Evolutionary conservation across 805 yeast genomes (phyloP).

Genomic region (Nakazawaea anatomiae): DNA sequence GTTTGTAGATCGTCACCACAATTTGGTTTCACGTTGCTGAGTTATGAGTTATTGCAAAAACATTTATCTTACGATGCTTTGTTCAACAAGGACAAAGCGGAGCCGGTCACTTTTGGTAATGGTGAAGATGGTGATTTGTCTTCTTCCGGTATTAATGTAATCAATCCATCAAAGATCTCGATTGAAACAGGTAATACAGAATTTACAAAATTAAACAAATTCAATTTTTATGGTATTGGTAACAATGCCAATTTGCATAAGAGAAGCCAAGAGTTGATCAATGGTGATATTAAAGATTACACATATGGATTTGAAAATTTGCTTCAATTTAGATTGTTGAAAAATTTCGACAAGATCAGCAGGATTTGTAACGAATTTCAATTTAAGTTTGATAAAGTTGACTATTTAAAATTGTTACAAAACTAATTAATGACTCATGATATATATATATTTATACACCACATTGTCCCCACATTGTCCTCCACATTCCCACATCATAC

Average conservation of each 20-base stretch:
- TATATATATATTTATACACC: neutral
- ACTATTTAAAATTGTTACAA: constrained; percentile 2
- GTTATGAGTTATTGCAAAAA: constrained; percentile 84
- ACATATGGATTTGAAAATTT: constrained; percentile 8
- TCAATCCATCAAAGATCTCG: constrained; percentile 8
- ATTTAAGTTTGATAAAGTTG: constrained; percentile 7
- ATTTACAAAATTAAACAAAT: constrained; percentile 6
- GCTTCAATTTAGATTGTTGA: constrained; percentile 7
- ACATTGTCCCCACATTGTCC: too few species aligned
- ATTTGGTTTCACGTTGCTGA: constrained; percentile 96
- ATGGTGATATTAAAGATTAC: constrained; percentile 7
- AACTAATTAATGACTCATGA: neutral
- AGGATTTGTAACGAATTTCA: constrained; percentile 5
- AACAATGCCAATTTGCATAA: neutral
- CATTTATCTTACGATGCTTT: constrained; percentile 59
- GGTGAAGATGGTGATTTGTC: neutral
- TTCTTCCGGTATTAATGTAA: neutral
- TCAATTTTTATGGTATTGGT: constrained; percentile 10
- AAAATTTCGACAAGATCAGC: constrained; percentile 6
- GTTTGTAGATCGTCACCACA: constrained; percentile 95
- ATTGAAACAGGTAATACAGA: constrained; percentile 8
- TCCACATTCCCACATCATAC: too few species aligned
- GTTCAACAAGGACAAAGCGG: constrained; percentile 11
- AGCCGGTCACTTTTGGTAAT: neutral
- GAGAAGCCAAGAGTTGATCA: neutral